phyloP scores from a whole-genome alignment of 352 stramenopile species.

The Thalassiosira ordinaria region DNA sequence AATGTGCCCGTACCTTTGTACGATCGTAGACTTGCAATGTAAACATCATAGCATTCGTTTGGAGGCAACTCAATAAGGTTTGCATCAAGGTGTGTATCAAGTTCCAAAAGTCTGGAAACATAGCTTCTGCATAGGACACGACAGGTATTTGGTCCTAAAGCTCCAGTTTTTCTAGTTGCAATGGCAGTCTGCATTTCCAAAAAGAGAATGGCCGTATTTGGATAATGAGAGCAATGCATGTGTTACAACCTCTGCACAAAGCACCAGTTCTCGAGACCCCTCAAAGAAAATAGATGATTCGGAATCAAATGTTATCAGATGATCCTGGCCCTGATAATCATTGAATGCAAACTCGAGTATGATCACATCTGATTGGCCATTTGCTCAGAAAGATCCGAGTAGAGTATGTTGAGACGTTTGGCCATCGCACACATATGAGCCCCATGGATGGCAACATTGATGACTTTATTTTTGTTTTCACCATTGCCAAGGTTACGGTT shows the following conservation, averaged over 20 bases:
- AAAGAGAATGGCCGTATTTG: constrained; percentile 58
- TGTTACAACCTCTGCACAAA: constrained; percentile 67
- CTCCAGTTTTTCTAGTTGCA: constrained; percentile 59
- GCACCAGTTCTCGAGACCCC: constrained; percentile 62
- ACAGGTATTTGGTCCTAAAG: constrained; percentile 77
- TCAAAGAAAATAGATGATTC: constrained; percentile 76
- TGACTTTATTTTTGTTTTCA: constrained; percentile 50
- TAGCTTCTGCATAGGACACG: constrained; percentile 60
- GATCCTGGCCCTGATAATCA: constrained; percentile 78
- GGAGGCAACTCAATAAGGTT: constrained; percentile 57
- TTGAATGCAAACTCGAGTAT: constrained; percentile 75
- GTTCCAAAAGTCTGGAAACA: constrained; percentile 55
- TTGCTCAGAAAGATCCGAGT: constrained; percentile 62
- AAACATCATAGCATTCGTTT: constrained; percentile 57
- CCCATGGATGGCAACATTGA: constrained; percentile 66
- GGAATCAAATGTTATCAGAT: constrained; percentile 57
- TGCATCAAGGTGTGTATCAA: constrained; percentile 40
- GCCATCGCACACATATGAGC: constrained; percentile 71
- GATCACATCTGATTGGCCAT: constrained; percentile 59
- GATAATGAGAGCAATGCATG: constrained; percentile 59
- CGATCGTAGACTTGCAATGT: constrained; percentile 60
- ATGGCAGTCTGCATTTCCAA: constrained; percentile 75
- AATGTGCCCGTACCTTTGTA: constrained; percentile 71
- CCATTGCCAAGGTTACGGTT: too few relatives aligned
- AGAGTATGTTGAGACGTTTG: constrained; percentile 64